Conservation (phyloP, 805 yeast genomes). For the Wickerhamomyces kurtzmanii region DNA sequence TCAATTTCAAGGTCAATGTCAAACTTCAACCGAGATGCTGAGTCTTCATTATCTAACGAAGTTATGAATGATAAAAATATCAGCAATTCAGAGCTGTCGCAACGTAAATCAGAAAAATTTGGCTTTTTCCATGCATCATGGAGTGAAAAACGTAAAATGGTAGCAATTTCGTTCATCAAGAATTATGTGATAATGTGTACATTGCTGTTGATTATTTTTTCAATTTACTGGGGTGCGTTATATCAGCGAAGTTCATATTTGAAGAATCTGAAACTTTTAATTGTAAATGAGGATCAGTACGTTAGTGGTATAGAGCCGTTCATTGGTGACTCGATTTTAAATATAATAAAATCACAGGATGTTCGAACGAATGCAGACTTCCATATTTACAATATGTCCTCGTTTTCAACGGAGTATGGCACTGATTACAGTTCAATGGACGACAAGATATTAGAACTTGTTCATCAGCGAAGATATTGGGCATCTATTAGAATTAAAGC, state of each 20-base stretch:
- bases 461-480: conserved; percentile 57
- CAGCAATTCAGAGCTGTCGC: no score
- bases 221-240: conserved; percentile 28
- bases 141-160: neutral
- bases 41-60: no score
- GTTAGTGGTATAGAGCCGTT: conserved; percentile 11
- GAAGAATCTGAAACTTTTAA: conserved; percentile 18
- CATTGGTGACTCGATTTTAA: conserved; percentile 21
- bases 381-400: conserved; percentile 16
- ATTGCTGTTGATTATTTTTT: conserved; percentile 23
- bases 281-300: conserved; percentile 19
- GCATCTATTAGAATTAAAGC: conserved; percentile 42
- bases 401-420: conserved; percentile 14
- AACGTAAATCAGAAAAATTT: no score
- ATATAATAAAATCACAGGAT: conserved; percentile 32
- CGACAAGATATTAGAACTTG: conserved; percentile 29
- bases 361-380: conserved; percentile 44
- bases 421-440: conserved; percentile 10
- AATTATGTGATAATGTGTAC: conserved; percentile 20
- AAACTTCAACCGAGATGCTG: no score
- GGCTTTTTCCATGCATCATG: neutral
- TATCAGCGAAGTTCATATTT: conserved; percentile 17
- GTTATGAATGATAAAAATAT: no score
- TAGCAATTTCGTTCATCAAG: conserved; percentile 2
- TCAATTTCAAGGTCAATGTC: no score